Conservation (phyloP, 805 yeast genomes). For the Teunomyces atbi region DNA sequence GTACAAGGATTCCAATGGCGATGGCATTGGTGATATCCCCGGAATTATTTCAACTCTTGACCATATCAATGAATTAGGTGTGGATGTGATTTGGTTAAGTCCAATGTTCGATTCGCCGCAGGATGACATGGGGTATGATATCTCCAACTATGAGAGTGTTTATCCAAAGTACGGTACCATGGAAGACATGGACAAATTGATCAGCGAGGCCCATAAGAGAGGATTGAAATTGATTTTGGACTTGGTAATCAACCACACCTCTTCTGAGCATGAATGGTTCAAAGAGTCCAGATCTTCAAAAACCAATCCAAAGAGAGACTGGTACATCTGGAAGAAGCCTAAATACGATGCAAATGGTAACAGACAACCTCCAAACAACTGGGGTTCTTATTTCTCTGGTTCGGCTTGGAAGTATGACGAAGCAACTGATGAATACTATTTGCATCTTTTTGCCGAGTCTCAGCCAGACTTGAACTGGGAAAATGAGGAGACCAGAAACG, state of each 20-base stretch:
- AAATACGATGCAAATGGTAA: conserved; percentile 45
- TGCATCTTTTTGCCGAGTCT: conserved; percentile 48
- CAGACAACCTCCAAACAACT: conserved; percentile 56
- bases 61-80: conserved; percentile 49
- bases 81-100: conserved; percentile 55
- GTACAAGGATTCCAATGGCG: conserved; percentile 56
- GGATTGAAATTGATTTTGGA: conserved; percentile 54
- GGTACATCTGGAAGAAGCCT: conserved; percentile 59
- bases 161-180: conserved; percentile 53
- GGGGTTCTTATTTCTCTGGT: conserved; percentile 52
- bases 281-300: conserved; percentile 51
- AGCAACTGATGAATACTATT: conserved; percentile 51
- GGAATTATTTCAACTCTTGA: conserved; percentile 54
- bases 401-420: conserved; percentile 60
- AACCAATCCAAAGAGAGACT: conserved; percentile 55
- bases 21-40: conserved; percentile 57
- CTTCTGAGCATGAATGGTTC: conserved; percentile 57
- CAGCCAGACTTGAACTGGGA: conserved; percentile 69
- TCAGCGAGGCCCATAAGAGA: conserved; percentile 45
- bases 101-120: conserved; percentile 60
- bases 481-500: conserved; percentile 35
- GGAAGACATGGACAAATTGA: conserved; percentile 50
- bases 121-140: conserved; percentile 64
- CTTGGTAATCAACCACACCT: conserved; percentile 58
- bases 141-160: conserved; percentile 51